Evolutionary conservation across 805 yeast genomes (phyloP), one percentile per base, ranked within the genome.

Genomic region (Ogataea nitratoaversa): DNA sequence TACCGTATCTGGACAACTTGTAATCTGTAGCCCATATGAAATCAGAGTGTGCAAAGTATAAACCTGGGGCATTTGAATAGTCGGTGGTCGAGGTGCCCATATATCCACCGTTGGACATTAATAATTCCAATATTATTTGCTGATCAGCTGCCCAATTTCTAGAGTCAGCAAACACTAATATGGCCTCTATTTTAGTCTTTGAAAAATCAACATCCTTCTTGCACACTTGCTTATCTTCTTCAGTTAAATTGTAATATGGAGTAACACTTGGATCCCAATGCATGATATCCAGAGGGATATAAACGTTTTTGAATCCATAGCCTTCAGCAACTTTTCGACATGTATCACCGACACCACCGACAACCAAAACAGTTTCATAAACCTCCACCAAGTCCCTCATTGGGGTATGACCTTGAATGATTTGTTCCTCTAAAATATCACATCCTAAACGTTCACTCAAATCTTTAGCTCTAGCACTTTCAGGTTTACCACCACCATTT

Each of bases 71-170:
- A 48, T 86, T 89, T 44, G 81, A 82, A 56, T 63, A 79, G 14
- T 83, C 76, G 49, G 78, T 72, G 30, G 84, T 74, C 32, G 75
- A 71, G 4, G 96, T 88, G 31, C 95, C 95, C 89, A 88, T 83
- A 31, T 74, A 78, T 54, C 96, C 96, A 43, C 75, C 67, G 52
- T 84, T 75, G 41, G 89, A 79, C 62, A 87, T 68, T 39, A 88
- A 71, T 53, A 88, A 68, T 57, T 88, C 96, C 57, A 86, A 68
- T 46, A 87, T 85, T 57, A 88, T 85, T 63, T 88, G 96, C 62
- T 86, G 89, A 63, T 88, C 96, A 22, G 87, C 88, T 32, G 95
- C 95, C 95, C 95, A 86, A 58, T 86, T 88, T 65, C 95, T 75
- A 7, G 93, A 81, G 66, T 88, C 96, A 9, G 95, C 95, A 69